phyloP scores from a whole-genome alignment of 2,329 filamentous ascomycete genomes.

The Aspergillus niger region DNA sequence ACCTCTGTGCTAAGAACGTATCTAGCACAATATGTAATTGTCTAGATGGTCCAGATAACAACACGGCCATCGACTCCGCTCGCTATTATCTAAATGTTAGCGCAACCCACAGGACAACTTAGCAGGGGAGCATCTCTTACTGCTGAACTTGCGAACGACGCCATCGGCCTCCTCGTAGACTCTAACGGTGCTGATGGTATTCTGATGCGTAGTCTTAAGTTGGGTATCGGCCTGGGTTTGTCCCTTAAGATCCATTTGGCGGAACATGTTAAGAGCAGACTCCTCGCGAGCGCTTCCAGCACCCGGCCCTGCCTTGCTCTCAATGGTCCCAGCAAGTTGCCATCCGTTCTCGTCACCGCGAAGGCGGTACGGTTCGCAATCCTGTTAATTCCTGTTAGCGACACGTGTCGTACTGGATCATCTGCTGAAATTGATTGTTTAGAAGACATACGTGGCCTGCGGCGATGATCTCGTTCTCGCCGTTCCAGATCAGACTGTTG shows the following conservation, averaged over 20 bases:
- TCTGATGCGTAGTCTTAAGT: slow-evolving; percentile 93
- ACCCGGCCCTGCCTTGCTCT: slow-evolving; percentile 68
- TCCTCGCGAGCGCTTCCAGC: slow-evolving; percentile 71
- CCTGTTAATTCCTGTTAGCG: slow-evolving; percentile 38
- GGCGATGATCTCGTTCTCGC: slow-evolving; percentile 89
- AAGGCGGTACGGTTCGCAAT: slow-evolving; percentile 86
- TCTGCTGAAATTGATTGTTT: neutral
- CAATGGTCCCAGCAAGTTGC: slow-evolving; percentile 79
- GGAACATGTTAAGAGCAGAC: slow-evolving; percentile 96
- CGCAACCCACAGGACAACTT: neutral
- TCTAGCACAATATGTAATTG: neutral
- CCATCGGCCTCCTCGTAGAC: slow-evolving; percentile 69
- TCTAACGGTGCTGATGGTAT: slow-evolving; percentile 85
- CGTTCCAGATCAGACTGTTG: slow-evolving; percentile 88
- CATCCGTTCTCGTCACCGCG: slow-evolving; percentile 76
- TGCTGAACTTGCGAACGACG: slow-evolving; percentile 77
- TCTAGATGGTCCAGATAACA: slow-evolving; percentile 71
- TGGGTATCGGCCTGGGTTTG: slow-evolving; percentile 90
- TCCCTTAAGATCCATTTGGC: slow-evolving; percentile 97
- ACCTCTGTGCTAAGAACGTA: neutral
- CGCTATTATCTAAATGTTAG: slow-evolving; percentile 52
- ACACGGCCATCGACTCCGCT: slow-evolving; percentile 81
- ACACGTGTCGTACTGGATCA: neutral
- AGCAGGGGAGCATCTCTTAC: slow-evolving; percentile 55
- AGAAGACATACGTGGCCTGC: slow-evolving; percentile 72